Evolutionary conservation across 1,284 basidiomycete genomes (phyloP), one percentile per base, ranked within the genome.

Genomic region (Cutaneotrichosporon cavernicola): DNA sequence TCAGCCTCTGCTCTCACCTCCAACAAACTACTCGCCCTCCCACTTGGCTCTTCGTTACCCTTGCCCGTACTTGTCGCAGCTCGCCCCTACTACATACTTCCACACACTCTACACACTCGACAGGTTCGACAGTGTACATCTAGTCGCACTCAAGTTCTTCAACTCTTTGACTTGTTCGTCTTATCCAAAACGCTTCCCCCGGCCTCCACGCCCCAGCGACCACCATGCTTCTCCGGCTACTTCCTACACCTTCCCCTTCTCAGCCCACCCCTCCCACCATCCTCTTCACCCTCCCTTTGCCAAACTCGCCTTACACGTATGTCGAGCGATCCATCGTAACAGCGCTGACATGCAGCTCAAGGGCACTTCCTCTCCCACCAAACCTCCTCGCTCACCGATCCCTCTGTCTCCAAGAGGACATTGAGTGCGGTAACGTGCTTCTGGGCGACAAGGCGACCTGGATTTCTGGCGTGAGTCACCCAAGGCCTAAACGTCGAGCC

Each of bases 191-290:
- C 46, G 30, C 47, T 32, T 32, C 26, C 16, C 22, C 46, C 26
- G 30, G 52, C 18, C n/a, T 31, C 50, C 4, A n/a, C 14, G 52
- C 56, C 18, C 16, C 49, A 30, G 18, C 47, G 26, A 31, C 30
- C 51, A 73, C 64, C 66, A 91, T 91, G 90, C 82, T 88, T 64
- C 86, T 91, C 67, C 85, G 86, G 72, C 84, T 92, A 65, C 76
- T 88, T 57, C 85, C 86, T 16, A 63, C 69, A 21, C 81, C 85
- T 10, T 80, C 83, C 0, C 72, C 82, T 2, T 81, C 84, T 2
- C 82, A 86, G 51, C 76, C 82, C 2, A 81, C 85, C 5, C 83
- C 86, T 34, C 85, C 88, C 18, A 86, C 87, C 52, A 86, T 92
- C 72, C 85, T 90, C 74, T 90, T 91, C 80, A 86, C 84, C 34